These are phyloP conservation scores for Podospora pseudoanserina DNA, from an alignment of 495 filamentous ascomycete genomes.

Conservation along the genomic window DNA sequence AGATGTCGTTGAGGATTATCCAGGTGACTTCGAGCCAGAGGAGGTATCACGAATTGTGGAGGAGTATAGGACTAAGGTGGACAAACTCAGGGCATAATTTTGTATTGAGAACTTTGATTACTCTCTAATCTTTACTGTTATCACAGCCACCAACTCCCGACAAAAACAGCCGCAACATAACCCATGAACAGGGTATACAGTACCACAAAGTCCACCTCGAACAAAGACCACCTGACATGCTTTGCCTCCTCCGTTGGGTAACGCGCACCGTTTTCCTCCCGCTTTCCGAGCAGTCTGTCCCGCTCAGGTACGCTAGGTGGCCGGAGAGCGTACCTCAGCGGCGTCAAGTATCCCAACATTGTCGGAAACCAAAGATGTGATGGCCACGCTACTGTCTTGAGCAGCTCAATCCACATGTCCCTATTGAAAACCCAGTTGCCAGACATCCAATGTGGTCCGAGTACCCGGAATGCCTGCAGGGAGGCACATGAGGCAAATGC, in stretches of 20 bases:
- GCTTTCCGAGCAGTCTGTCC: slow-evolving; percentile 23
- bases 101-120: neutral
- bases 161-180: neutral
- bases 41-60: slow-evolving; percentile 28
- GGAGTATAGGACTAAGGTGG: slow-evolving; percentile 11
- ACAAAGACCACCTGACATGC: neutral
- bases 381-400: slow-evolving; percentile 33
- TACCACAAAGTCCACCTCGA: neutral
- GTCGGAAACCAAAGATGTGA: slow-evolving; percentile 39
- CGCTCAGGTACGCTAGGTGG: slow-evolving; percentile 44
- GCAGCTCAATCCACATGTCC: slow-evolving; percentile 2
- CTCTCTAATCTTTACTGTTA: neutral
- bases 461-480: neutral
- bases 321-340: slow-evolving; percentile 42
- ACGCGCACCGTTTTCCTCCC: slow-evolving; percentile 27
- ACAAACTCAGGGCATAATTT: neutral
- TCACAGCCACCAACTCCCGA: neutral
- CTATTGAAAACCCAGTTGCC: neutral
- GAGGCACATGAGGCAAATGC: neutral
- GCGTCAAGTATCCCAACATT: slow-evolving; percentile 32
- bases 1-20: slow-evolving; percentile 28
- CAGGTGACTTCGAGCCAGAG: slow-evolving; percentile 25
- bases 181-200: neutral
- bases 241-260: slow-evolving; percentile 35
- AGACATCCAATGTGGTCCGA: neutral